Base-by-base conservation (phyloP, 2,329 filamentous ascomycete species). In the Colletotrichum gloeosporioides region DNA sequence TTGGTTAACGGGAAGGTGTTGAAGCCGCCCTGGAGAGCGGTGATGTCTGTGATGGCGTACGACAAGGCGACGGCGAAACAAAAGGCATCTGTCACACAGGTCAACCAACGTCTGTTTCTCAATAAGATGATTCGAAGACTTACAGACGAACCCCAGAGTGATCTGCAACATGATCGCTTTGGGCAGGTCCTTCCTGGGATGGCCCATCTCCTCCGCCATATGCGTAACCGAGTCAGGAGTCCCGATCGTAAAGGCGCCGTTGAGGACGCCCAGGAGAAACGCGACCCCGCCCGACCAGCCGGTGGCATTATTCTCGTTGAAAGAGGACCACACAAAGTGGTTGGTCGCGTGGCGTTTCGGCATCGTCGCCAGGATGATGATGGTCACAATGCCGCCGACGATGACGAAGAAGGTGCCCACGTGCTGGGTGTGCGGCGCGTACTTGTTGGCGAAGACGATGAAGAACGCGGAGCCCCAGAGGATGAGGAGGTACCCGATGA, bases 201-300 rank as follows among this genome's bases (percentile, higher is more conserved):
- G 81, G 1, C 85, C 90, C 25, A 92, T 89, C 82, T 93, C 91
- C 81, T 93, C 91, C 6, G 90, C 89, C 79, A 93, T 85, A 82
- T 93, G 92, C 10, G 88, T 90, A 22, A 93, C 90, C 71, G 90
- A 89, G 81, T 94, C 92, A 4, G 92, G 90, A 0, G 91, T 93
- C 22, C 92, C 92, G 31, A 94, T 90, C 25, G 91, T 91, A 80
- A 92, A 94, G 13, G 92, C 91, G 7, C 92, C 92, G 79, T 93
- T 94, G 29, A 94, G 86, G 82, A 94, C 92, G 22, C 92, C 92
- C 1, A 90, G 85, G 31, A 93, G 84, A 77, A 94, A 94, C 3
- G 92, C 91, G n/a, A 94, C 90, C 18, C 91, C 91, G 61, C 90
- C 86, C 79, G 79, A 85, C 90, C 83, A 90, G 68, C 91, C 91